Conservation (phyloP, 2,329 filamentous ascomycete genomes). For the Blastomyces silverae region DNA sequence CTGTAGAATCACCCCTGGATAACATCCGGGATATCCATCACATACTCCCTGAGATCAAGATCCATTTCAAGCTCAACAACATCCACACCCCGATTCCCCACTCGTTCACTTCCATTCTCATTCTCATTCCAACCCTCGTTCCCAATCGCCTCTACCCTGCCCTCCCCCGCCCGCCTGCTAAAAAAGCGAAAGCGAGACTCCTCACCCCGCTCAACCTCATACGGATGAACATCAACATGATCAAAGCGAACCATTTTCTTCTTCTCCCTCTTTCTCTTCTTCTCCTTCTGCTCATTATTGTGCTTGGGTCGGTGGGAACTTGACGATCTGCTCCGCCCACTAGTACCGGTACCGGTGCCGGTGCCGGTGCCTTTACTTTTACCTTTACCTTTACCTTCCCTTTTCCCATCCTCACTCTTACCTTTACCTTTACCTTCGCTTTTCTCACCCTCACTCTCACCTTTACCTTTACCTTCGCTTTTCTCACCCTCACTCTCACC, state of each 20-base stretch:
- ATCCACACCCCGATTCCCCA: constrained; percentile 44
- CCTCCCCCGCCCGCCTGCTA: background rate
- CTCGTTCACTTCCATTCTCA: background rate
- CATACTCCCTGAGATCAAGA: constrained; percentile 6
- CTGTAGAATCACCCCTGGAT: background rate
- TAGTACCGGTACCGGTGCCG: no score
- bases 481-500: no score
- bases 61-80: constrained; percentile 45
- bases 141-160: background rate
- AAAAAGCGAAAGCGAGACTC: background rate
- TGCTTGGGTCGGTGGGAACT: background rate
- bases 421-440: no score
- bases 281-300: background rate
- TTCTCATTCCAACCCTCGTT: background rate
- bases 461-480: no score
- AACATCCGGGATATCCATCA: constrained; percentile 10
- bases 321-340: background rate
- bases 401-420: no score
- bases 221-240: constrained; percentile 13
- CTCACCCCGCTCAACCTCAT: constrained; percentile 9
- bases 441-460: no score
- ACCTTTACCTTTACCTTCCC: no score
- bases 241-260: constrained; percentile 14
- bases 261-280: background rate
- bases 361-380: background rate